Evolutionary conservation across 2,329 filamentous ascomycete species (phyloP).

Genomic region (Penicillium decumbens): DNA sequence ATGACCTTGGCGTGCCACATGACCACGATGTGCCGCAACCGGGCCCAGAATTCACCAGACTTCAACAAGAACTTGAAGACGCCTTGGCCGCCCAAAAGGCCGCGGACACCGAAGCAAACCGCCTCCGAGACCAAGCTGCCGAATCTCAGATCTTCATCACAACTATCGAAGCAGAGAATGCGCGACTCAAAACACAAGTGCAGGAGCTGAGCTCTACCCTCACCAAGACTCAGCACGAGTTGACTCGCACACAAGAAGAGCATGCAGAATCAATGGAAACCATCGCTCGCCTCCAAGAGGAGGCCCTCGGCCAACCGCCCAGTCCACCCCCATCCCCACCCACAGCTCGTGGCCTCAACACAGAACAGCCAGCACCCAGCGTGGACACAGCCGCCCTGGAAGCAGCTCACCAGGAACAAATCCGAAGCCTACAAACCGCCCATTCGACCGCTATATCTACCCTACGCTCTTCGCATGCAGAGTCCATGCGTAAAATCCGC

Average conservation of each 20-base stretch:
- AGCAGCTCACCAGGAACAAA: constrained; percentile 34
- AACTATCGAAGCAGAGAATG: constrained; percentile 39
- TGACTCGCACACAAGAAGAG: constrained; percentile 30
- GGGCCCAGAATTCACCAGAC: constrained; percentile 27
- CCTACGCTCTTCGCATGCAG: constrained; percentile 36
- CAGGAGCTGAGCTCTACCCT: constrained; percentile 34
- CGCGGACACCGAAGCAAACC: constrained; percentile 33
- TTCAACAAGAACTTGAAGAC: constrained; percentile 31
- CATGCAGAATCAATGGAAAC: constrained; percentile 30
- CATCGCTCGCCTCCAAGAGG: constrained; percentile 29
- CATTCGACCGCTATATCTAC: constrained; percentile 37
- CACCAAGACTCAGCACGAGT: constrained; percentile 29
- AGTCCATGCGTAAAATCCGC: constrained; percentile 36
- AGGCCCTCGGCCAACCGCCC: constrained; percentile 25
- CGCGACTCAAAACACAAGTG: constrained; percentile 31
- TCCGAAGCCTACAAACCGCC: constrained; percentile 35
- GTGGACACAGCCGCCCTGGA: constrained; percentile 22
- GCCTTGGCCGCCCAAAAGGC: constrained; percentile 26
- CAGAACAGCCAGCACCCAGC: constrained; percentile 5
- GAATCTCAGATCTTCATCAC: constrained; percentile 38
- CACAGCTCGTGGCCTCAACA: constrained; percentile 6
- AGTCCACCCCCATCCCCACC: constrained; percentile 32
- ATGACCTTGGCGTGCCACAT: constrained; percentile 20
- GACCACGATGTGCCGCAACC: constrained; percentile 23
- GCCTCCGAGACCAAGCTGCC: constrained; percentile 34